Percentiles rank a stretch among this genome's conserved stretches.
These are phyloP conservation scores for Trichosporon faecale DNA, from an alignment of 1,284 basidiomycete species.

Conservation along the genomic window DNA sequence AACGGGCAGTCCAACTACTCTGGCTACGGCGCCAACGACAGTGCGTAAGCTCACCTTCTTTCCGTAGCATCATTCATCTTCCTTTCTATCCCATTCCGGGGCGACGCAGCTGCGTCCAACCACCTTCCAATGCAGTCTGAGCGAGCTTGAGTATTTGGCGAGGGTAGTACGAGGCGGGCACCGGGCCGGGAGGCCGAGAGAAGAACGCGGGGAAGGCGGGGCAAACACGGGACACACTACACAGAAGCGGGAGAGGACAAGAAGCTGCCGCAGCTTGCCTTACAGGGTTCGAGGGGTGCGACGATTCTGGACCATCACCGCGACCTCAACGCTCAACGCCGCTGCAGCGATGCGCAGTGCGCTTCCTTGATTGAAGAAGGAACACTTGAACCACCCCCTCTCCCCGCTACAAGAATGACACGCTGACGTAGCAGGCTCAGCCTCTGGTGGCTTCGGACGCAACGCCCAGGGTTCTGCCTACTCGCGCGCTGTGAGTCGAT, in stretches of 20 bases:
- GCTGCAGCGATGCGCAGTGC: not conserved
- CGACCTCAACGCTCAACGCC: not conserved
- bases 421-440: conserved; percentile 31
- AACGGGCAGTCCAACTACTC: conserved; percentile 27
- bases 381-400: not conserved
- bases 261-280: too few species aligned
- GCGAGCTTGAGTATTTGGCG: not conserved
- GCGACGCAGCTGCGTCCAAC: not conserved
- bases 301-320: too few species aligned
- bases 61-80: not conserved
- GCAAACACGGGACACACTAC: not conserved
- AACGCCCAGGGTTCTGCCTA: conserved; percentile 40
- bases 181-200: not conserved
- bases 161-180: not conserved
- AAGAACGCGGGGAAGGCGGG: not conserved
- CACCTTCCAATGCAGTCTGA: not conserved
- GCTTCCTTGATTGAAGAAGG: too few species aligned
- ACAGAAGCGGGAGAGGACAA: not conserved
- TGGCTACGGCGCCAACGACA: conserved; percentile 35
- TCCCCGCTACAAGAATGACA: not conserved
- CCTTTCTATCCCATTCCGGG: not conserved
- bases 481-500: conserved; percentile 32
- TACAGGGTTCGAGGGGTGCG: too few species aligned
- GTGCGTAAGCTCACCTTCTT: conserved; percentile 26
- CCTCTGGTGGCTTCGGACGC: conserved; percentile 41